These are phyloP conservation scores for Dryas octopetala DNA, from an alignment of 306 rosid species.

Conservation along the genomic window DNA sequence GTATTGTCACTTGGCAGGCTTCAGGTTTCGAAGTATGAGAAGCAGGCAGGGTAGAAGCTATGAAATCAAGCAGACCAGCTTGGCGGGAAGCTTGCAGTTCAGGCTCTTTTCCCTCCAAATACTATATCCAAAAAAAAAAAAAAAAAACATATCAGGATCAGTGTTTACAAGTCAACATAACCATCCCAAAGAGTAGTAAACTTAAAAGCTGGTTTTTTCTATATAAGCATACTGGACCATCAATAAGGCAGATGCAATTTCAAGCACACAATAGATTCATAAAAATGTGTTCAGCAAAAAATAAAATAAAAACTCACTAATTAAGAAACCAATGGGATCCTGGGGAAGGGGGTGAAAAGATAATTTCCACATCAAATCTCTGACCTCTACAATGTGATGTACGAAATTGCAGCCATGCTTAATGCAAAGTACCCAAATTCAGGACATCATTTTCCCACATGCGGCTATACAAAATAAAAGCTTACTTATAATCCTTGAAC, in stretches of 20 bases:
- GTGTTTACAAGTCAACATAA: slow-evolving; percentile 14
- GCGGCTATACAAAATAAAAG: background rate
- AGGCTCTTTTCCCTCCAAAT: slow-evolving; percentile 90
- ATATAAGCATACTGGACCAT: background rate
- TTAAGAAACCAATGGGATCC: background rate
- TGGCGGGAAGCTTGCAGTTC: slow-evolving; percentile 95
- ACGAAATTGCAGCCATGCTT: background rate
- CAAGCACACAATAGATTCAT: slow-evolving; percentile 2
- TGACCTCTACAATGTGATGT: slow-evolving; percentile 8
- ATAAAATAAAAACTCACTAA: background rate
- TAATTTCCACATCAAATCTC: background rate
- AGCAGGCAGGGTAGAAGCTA: slow-evolving; percentile 97
- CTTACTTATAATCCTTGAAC: background rate
- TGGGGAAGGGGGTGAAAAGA: background rate
- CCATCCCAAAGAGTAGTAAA: background rate
- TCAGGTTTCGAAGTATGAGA: slow-evolving; percentile 97
- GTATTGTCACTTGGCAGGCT: slow-evolving; percentile 87
- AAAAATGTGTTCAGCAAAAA: background rate
- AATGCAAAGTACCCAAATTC: background rate
- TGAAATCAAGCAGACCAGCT: slow-evolving; percentile 93
- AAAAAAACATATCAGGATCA: slow-evolving; percentile 6
- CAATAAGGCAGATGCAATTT: background rate
- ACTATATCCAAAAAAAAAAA: slow-evolving; percentile 44
- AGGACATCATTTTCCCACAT: background rate
- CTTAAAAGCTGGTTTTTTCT: background rate